Base-by-base conservation (phyloP, 1,284 basidiomycete genomes). In the Sanguinoderma infundibulare region DNA sequence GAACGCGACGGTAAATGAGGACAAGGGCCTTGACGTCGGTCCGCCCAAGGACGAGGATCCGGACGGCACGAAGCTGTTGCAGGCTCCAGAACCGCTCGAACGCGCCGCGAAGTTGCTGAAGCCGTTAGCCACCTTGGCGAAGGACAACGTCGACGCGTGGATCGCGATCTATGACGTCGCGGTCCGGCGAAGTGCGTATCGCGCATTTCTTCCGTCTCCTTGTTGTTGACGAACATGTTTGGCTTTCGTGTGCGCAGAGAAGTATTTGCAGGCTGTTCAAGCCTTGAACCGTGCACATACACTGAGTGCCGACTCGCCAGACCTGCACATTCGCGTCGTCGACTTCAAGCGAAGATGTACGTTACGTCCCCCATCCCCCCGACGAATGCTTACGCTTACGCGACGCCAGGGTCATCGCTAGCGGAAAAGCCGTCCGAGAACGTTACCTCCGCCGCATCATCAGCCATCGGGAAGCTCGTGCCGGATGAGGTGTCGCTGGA, bases 31-130 rank as follows among this genome's bases (percentile, higher is more conserved):
- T 24, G 86, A 92, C 36, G 79, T 80, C 1, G 76, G 77, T 4
- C 72, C 82, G 0, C 69, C 80, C 9, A 90, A 87, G 72, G 95
- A 98, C 70, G 89, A 94, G 1, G 96, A 98, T 73, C 92, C 93
- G 0, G 87, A 90, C 24, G 96, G 96, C 28, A 71, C 84, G 55
- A 90, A 91, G 70, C 77, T 95, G 3, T 74, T 96, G 36, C 77
- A 81, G 44, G 80, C 83, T 8, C 71, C 84, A 2, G 90, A 92
- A 60, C 89, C 90, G 1, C 79, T 99, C 3, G 92, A 92, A 52
- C 85, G 85, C 15, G 95, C 96, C 0, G 81, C 85, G 56, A 92
- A 90, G 71, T 76, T 93, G 28, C 78, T 98, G 32, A 78, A 79
- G n/a, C 90, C 91, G 1, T 75, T 98, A 12, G 81, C 84, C 20